phyloP scores from a whole-genome alignment of 345 rosid species.

The Gossypium anomalum region DNA sequence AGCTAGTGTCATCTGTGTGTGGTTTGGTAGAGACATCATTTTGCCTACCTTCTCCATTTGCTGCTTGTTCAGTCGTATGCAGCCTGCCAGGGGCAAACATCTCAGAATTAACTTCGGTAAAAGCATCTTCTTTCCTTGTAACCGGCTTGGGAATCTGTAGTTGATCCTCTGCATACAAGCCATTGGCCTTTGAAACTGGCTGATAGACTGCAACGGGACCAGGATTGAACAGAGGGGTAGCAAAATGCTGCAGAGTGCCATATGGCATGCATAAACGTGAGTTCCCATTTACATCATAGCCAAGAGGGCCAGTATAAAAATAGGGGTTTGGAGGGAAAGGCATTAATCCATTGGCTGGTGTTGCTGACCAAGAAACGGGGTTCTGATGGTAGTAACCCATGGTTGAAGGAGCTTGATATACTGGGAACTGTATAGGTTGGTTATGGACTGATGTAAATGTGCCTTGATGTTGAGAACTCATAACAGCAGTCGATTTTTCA shows the following conservation, averaged over 20 bases:
- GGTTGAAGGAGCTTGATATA: slow-evolving; percentile 62
- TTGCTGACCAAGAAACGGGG: slow-evolving; percentile 63
- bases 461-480: slow-evolving; percentile 51
- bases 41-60: slow-evolving; percentile 31
- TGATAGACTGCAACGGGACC: slow-evolving; percentile 51
- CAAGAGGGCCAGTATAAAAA: slow-evolving; percentile 51
- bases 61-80: slow-evolving; percentile 24
- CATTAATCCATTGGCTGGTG: slow-evolving; percentile 55
- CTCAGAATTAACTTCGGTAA: slow-evolving; percentile 31
- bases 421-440: slow-evolving; percentile 52
- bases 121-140: slow-evolving; percentile 19
- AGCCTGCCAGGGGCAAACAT: slow-evolving; percentile 25
- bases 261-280: slow-evolving; percentile 64
- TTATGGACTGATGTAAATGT: slow-evolving; percentile 43
- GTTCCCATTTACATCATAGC: slow-evolving; percentile 60
- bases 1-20: slow-evolving; percentile 34
- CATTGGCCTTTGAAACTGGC: slow-evolving; percentile 43
- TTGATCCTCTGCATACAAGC: slow-evolving; percentile 38
- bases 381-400: slow-evolving; percentile 78
- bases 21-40: slow-evolving; percentile 25
- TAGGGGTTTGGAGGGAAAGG: slow-evolving; percentile 55
- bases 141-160: slow-evolving; percentile 29
- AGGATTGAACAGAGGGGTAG: slow-evolving; percentile 41
- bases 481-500: slow-evolving; percentile 27
- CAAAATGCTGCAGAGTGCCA: slow-evolving; percentile 46